A percentile compares a stretch with the other conserved stretches of the same genome.
Conservation (phyloP, 805 yeast species). For the Brettanomyces bruxellensis region DNA sequence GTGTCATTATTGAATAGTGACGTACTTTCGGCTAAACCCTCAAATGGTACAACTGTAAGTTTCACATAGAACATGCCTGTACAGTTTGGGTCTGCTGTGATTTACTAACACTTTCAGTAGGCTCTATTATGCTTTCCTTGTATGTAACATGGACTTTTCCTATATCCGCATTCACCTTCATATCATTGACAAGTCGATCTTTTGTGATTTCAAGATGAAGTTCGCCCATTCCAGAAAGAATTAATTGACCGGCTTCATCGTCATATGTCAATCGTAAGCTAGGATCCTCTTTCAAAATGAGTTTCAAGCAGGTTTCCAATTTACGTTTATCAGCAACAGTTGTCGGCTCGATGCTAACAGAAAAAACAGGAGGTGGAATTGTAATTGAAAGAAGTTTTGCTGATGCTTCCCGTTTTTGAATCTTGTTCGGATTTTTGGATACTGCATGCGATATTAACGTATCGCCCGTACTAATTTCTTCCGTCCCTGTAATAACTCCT, state of each 20-base stretch:
- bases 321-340: constrained; percentile 73
- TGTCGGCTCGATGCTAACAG: constrained; percentile 72
- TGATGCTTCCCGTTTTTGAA: constrained; percentile 29
- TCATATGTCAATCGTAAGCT: constrained; percentile 63
- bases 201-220: constrained; percentile 83
- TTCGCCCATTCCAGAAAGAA: constrained; percentile 88
- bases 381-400: constrained; percentile 64
- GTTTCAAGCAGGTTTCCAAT: constrained; percentile 59
- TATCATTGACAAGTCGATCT: constrained; percentile 69
- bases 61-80: constrained; percentile 11
- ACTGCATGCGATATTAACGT: constrained; percentile 61
- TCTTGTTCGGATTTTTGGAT: constrained; percentile 30
- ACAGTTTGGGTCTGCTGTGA: constrained; percentile 11
- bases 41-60: constrained; percentile 24
- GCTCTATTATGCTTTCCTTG: constrained; percentile 51
- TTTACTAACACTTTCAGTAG: constrained; percentile 16
- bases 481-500: constrained; percentile 78
- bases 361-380: constrained; percentile 90
- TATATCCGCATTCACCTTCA: constrained; percentile 72
- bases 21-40: constrained; percentile 23
- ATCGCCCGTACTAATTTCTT: constrained; percentile 81
- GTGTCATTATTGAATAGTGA: constrained; percentile 29
- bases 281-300: constrained; percentile 82
- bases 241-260: constrained; percentile 83
- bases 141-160: constrained; percentile 86